Evolutionary conservation across 768 basidiomycete genomes (phyloP).

Genomic region (Mycena crocata): DNA sequence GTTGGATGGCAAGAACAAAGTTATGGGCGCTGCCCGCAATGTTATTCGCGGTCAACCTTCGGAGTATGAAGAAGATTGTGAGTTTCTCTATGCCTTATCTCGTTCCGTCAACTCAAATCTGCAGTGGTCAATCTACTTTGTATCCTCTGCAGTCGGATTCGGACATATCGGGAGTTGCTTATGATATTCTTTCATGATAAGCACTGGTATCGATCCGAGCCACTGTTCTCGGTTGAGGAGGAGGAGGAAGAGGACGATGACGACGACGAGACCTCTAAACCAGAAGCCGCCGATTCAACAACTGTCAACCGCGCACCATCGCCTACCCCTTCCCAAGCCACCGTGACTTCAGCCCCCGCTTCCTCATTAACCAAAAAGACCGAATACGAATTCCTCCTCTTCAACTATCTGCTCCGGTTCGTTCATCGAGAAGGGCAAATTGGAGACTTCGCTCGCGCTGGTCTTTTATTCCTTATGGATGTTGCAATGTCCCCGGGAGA

Average conservation of each 20-base stretch:
- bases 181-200: conserved; percentile 99
- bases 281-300: conserved; percentile 30
- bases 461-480: conserved; percentile 94
- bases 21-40: conserved; percentile 88
- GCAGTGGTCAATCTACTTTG: conserved; percentile 92
- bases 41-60: conserved; percentile 78
- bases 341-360: conserved; percentile 61
- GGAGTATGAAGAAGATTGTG: conserved; percentile 90
- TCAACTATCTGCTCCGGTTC: conserved; percentile 95
- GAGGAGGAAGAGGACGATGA: conserved; percentile 76
- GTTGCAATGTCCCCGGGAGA: conserved; percentile 91
- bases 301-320: conserved; percentile 53
- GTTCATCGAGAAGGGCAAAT: conserved; percentile 94
- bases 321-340: conserved; percentile 70
- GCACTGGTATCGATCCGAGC: conserved; percentile 84
- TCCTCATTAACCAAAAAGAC: conserved; percentile 67
- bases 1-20: conserved; percentile 77
- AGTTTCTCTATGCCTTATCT: conserved; percentile 44
- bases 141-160: conserved; percentile 91
- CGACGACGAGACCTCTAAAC: conserved; percentile 49
- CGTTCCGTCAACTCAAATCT: conserved; percentile 20
- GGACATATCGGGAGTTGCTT: conserved; percentile 87
- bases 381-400: conserved; percentile 95
- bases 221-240: conserved; percentile 81
- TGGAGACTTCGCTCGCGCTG: conserved; percentile 93